Base-by-base conservation (phyloP, 208 protist genomes). In the Balamuthia mandrillaris region DNA sequence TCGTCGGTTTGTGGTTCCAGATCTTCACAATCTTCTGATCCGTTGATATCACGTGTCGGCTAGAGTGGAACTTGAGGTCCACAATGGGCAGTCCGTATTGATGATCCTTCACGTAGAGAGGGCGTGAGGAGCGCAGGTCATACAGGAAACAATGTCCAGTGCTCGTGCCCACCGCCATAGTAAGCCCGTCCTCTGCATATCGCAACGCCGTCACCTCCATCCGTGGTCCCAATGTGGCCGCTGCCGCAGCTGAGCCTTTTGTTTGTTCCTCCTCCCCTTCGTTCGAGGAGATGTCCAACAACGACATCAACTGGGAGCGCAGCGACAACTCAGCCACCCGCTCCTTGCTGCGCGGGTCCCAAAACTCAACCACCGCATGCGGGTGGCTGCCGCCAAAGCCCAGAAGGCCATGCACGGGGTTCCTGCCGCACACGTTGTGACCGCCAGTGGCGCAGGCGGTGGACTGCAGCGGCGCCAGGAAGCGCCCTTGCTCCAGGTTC, bases 41-140 rank as follows among this genome's bases (percentile, higher is more conserved):
- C 14, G 90, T 63, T 24, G 90, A 91, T 45, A 95, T 18, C 49
- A 94, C 42, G 1, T 85, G 70, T 3, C 86, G 37, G 4, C 35
- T 61, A 37, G 95, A 92, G 87, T 97, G 96, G 89, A 96, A 98
- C 81, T 96, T 93, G 24, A 96, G 95, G 87, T 96, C 94, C 10
- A 95, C 90, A 84, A 98, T 97, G 18, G 96, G 96, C 54, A 97
- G 77, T 33, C 94, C 92, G 91, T 98, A 98, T 89, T 96, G 93
- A 89, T 98, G 97, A 88, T 99, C 96, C 91, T 98, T 98, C 44
- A 96, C 90, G 21, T 97, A 89, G 7, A 97, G 4, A 7, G 89
- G 90, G 5, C 44, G 27, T 3, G 68, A 24, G 14, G 74, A 61
- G 10, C 93, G 86, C n/a, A 95, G 42, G 58, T 95, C 93, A 75